Evolutionary conservation across 2,329 filamentous ascomycete species (phyloP).

Genomic region (Colletotrichum gigasporum): DNA sequence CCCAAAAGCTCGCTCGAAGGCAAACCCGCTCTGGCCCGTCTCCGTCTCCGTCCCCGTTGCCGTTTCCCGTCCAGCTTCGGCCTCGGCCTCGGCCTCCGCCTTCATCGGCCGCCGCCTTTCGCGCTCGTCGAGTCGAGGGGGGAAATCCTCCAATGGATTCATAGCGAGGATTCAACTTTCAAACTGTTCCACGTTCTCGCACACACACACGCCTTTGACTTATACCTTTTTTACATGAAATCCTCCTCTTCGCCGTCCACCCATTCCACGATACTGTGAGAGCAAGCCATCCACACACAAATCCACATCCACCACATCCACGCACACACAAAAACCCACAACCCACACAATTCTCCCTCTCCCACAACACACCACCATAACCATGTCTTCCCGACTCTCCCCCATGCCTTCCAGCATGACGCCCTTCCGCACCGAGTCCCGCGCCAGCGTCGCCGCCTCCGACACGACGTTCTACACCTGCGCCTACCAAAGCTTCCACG

Average conservation of each 20-base stretch:
- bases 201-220: background rate
- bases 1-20: constrained; percentile 28
- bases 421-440: constrained; percentile 43
- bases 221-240: background rate
- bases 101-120: background rate
- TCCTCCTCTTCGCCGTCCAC: background rate
- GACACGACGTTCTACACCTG: constrained; percentile 54
- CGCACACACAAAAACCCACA: background rate
- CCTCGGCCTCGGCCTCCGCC: too few species aligned
- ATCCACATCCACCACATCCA: background rate
- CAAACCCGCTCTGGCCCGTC: background rate
- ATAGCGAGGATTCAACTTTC: constrained; percentile 18
- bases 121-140: constrained; percentile 9
- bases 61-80: too few species aligned
- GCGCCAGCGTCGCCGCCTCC: constrained; percentile 54
- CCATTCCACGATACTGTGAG: background rate
- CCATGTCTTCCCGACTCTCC: constrained; percentile 33
- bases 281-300: background rate
- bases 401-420: constrained; percentile 30
- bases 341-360: background rate
- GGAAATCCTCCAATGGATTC: constrained; percentile 25
- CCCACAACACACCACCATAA: too few species aligned
- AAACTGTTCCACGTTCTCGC: constrained; percentile 10
- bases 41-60: too few species aligned
- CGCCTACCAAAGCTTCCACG: constrained; percentile 58